phyloP scores from a whole-genome alignment of 2,329 filamentous ascomycete genomes.

The Didymella exigua region DNA sequence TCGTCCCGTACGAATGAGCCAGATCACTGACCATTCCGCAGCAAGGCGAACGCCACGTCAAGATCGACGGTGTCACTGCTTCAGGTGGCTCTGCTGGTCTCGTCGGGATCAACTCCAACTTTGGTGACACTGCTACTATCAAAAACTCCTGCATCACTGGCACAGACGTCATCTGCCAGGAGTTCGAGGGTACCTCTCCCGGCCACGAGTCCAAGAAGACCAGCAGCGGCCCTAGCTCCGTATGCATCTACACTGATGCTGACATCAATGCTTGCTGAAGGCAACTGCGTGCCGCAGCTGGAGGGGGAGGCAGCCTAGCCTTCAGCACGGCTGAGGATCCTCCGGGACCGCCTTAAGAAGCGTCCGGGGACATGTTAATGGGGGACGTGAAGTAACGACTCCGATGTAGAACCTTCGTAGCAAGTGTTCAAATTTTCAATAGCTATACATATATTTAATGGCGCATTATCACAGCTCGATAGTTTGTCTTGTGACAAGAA shows the following conservation, averaged over 20 bases:
- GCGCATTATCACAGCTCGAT: not conserved
- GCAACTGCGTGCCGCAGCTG: not conserved
- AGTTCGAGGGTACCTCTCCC: conserved; percentile 29
- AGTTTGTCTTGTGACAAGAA: not conserved
- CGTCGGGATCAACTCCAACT: conserved; percentile 58
- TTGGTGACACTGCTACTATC: conserved; percentile 53
- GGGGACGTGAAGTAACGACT: no score
- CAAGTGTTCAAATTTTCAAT: not conserved
- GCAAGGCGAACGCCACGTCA: conserved; percentile 49
- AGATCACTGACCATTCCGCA: conserved; percentile 6
- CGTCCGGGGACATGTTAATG: no score
- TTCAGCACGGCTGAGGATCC: not conserved
- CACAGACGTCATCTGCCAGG: conserved; percentile 26
- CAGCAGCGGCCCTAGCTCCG: conserved; percentile 19
- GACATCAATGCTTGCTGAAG: conserved; percentile 29
- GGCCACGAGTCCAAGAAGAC: conserved; percentile 27
- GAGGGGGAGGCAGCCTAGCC: no score
- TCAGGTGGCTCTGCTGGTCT: conserved; percentile 22
- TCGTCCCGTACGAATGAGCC: conserved; percentile 30
- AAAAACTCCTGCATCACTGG: conserved; percentile 27
- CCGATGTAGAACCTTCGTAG: no score
- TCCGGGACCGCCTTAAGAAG: no score
- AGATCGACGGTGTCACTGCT: conserved; percentile 20
- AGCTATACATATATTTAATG: not conserved
- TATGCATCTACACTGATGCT: conserved; percentile 30